Evolutionary conservation across 140 eudicot genomes (phyloP).

Genomic region (Senecio squalidus): DNA sequence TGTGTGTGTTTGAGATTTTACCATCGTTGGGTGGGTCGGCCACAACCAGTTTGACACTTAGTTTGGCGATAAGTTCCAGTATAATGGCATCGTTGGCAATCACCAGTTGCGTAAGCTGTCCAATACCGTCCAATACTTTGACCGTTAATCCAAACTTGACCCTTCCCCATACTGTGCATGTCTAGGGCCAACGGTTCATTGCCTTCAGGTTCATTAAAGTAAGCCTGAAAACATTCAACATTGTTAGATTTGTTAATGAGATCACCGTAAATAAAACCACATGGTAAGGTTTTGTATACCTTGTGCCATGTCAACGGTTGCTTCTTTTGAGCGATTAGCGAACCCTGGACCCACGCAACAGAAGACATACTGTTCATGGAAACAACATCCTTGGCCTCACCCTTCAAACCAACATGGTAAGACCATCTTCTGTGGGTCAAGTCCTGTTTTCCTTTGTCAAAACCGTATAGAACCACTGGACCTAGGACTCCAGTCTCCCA

Average conservation of each 20-base stretch:
- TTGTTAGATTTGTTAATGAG: background rate
- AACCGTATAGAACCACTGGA: constrained; percentile 64
- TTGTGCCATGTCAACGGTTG: constrained; percentile 72
- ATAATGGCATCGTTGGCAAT: constrained; percentile 54
- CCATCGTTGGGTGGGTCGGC: constrained; percentile 73
- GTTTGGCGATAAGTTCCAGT: constrained; percentile 41
- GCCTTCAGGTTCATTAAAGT: constrained; percentile 56
- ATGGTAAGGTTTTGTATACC: constrained; percentile 24
- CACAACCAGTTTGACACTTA: constrained; percentile 66
- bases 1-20: constrained; percentile 5
- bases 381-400: constrained; percentile 71
- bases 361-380: constrained; percentile 34
- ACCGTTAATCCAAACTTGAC: constrained; percentile 82
- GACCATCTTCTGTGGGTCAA: constrained; percentile 60
- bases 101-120: constrained; percentile 45
- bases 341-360: constrained; percentile 58
- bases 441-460: constrained; percentile 51
- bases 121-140: constrained; percentile 70
- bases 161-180: constrained; percentile 69
- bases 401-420: constrained; percentile 86
- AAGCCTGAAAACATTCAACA: constrained; percentile 37
- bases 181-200: constrained; percentile 62
- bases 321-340: constrained; percentile 36
- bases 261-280: background rate
- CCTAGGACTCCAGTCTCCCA: constrained; percentile 63